These are phyloP conservation scores for Rubroboletus satanas DNA, from an alignment of 768 basidiomycete genomes.

Conservation along the genomic window DNA sequence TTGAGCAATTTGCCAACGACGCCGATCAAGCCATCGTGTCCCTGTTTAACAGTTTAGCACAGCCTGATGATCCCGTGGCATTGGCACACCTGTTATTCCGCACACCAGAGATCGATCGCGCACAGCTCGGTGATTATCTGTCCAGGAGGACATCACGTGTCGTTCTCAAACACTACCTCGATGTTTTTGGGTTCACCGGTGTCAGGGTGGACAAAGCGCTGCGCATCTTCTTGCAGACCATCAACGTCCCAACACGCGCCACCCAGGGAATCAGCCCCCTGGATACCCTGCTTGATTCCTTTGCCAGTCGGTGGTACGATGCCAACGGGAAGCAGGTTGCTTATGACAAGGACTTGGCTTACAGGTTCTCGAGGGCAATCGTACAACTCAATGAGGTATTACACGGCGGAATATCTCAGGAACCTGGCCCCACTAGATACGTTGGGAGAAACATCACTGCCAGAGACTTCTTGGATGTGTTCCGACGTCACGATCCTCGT, in stretches of 20 bases:
- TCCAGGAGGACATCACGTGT: constrained; percentile 66
- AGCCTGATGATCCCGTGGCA: constrained; percentile 62
- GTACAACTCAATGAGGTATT: constrained; percentile 87
- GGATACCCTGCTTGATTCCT: constrained; percentile 71
- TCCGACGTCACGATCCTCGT: constrained; percentile 72
- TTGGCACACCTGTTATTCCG: constrained; percentile 79
- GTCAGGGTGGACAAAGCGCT: constrained; percentile 86
- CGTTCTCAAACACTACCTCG: constrained; percentile 80
- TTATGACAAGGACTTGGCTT: constrained; percentile 78
- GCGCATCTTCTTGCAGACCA: constrained; percentile 80
- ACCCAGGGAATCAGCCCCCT: constrained; percentile 32
- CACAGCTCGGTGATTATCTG: constrained; percentile 81
- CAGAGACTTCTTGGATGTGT: constrained; percentile 81
- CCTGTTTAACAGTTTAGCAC: constrained; percentile 59
- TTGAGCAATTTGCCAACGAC: constrained; percentile 74
- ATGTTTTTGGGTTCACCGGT: constrained; percentile 81
- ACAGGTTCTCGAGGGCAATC: constrained; percentile 73
- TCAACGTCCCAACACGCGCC: constrained; percentile 56
- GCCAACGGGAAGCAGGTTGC: constrained; percentile 75
- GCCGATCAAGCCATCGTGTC: constrained; percentile 75
- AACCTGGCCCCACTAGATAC: constrained; percentile 52
- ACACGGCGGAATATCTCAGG: constrained; percentile 67
- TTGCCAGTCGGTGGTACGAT: constrained; percentile 88
- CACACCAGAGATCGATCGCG: constrained; percentile 77
- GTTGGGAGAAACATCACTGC: constrained; percentile 58